Percentiles rank a stretch among this genome's conserved stretches.
phyloP scores from a whole-genome alignment of 106 monocot genomes.

The Dendrobium nobile region DNA sequence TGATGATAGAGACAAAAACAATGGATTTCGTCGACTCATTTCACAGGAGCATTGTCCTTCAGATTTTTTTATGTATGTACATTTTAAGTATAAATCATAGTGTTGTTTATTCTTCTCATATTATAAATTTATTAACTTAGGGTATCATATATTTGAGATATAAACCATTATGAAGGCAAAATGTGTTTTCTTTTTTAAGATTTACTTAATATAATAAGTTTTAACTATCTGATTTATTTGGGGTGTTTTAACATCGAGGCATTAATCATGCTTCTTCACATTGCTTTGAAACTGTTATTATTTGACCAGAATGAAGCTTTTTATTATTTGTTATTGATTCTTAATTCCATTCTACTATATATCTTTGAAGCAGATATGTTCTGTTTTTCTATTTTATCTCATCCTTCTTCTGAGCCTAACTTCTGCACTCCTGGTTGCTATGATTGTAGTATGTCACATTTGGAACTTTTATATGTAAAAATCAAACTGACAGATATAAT shows the following conservation, averaged over 20 bases:
- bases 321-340: neutral
- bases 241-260: neutral
- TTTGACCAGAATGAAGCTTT: constrained; percentile 1
- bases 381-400: neutral
- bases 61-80: neutral
- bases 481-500: neutral
- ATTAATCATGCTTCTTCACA: neutral
- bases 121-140: neutral
- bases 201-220: neutral
- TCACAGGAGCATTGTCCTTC: constrained; percentile 58
- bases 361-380: neutral
- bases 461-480: neutral
- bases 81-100: neutral
- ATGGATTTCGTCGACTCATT: constrained; percentile 69
- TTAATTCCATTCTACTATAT: neutral
- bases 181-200: neutral
- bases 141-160: neutral
- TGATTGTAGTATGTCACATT: neutral
- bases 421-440: neutral
- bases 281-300: neutral
- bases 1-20: constrained; percentile 76
- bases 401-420: neutral
- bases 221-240: neutral
- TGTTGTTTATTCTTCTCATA: neutral
- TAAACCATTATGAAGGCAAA: neutral